Evolutionary conservation across 192 early-diverging fungal genomes (phyloP).

Genomic region (Coemansia sp.): DNA sequence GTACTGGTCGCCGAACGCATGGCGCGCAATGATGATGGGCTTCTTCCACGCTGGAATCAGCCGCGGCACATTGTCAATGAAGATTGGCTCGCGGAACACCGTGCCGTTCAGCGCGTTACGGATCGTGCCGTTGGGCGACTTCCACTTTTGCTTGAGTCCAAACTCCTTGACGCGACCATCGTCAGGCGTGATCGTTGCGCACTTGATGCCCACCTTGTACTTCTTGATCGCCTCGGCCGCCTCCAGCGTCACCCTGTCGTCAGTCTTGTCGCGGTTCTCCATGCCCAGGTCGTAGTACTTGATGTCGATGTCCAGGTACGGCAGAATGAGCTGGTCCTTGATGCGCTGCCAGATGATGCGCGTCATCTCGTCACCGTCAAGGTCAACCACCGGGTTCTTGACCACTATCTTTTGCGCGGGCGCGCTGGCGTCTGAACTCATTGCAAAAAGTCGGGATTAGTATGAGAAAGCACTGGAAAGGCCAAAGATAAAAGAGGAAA

Average conservation of each 20-base stretch:
- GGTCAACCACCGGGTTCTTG: constrained; percentile 80
- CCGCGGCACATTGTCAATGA: constrained; percentile 87
- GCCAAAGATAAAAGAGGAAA: not conserved
- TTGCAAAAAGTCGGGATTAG: constrained; percentile 13
- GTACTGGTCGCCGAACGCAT: constrained; percentile 99
- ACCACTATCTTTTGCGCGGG: constrained; percentile 66
- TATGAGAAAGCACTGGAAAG: not conserved
- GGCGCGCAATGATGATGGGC: constrained; percentile 94
- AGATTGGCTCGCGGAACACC: constrained; percentile 97
- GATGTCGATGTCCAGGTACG: constrained; percentile 86
- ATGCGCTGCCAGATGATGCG: constrained; percentile 95
- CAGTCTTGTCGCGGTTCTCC: constrained; percentile 89
- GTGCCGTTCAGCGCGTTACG: constrained; percentile 96
- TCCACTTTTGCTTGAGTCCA: constrained; percentile 97
- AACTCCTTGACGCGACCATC: constrained; percentile 93
- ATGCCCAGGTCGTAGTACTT: constrained; percentile 97
- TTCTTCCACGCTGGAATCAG: constrained; percentile 93
- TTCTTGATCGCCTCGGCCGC: constrained; percentile 95
- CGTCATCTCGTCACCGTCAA: constrained; percentile 99
- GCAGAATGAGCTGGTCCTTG: constrained; percentile 87
- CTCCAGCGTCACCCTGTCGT: constrained; percentile 92
- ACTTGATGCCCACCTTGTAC: constrained; percentile 99
- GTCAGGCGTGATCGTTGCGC: constrained; percentile 98
- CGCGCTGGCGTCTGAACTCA: constrained; percentile 50
- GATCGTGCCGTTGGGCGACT: constrained; percentile 95